phyloP scores from a whole-genome alignment of 257 asterid genomes.

The Verbascum thapsus region DNA sequence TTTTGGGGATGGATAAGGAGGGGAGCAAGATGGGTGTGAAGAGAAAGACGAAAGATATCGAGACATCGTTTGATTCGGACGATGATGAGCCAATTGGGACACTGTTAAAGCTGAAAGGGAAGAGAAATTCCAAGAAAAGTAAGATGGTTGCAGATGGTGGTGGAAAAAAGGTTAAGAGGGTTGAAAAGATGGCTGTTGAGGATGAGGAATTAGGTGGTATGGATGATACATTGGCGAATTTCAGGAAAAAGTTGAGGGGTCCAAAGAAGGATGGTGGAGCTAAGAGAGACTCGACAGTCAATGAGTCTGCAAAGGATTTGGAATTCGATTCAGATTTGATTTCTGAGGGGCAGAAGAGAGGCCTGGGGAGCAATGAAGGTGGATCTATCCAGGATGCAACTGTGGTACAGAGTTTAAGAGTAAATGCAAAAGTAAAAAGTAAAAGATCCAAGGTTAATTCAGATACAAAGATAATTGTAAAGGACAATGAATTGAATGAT shows the following conservation, averaged over 20 bases:
- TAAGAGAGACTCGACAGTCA: too few species aligned
- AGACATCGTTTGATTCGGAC: conserved; percentile 50
- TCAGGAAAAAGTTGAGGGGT: conserved; percentile 80
- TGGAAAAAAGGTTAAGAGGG: conserved; percentile 40
- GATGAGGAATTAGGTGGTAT: conserved; percentile 67
- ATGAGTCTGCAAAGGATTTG: conserved; percentile 33
- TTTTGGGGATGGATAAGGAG: conserved; percentile 67
- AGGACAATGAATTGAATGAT: conserved; percentile 33
- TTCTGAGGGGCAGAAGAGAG: conserved; percentile 35
- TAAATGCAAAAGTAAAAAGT: conserved; percentile 39
- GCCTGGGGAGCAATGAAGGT: conserved; percentile 33
- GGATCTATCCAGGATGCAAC: conserved; percentile 40
- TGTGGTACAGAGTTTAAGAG: conserved; percentile 36
- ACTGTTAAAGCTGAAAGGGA: conserved; percentile 68
- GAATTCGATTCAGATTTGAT: conserved; percentile 36
- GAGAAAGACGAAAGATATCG: conserved; percentile 47
- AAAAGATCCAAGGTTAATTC: conserved; percentile 44
- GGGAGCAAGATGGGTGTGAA: conserved; percentile 53
- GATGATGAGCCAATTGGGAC: conserved; percentile 87
- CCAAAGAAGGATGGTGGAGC: conserved; percentile 69
- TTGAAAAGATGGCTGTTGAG: conserved; percentile 43
- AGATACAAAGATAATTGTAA: conserved; percentile 31
- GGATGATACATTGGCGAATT: conserved; percentile 91
- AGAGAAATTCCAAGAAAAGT: conserved; percentile 53
- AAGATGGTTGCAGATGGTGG: conserved; percentile 51